Conservation (phyloP, 495 filamentous ascomycete species). For the Bacidia gigantensis region DNA sequence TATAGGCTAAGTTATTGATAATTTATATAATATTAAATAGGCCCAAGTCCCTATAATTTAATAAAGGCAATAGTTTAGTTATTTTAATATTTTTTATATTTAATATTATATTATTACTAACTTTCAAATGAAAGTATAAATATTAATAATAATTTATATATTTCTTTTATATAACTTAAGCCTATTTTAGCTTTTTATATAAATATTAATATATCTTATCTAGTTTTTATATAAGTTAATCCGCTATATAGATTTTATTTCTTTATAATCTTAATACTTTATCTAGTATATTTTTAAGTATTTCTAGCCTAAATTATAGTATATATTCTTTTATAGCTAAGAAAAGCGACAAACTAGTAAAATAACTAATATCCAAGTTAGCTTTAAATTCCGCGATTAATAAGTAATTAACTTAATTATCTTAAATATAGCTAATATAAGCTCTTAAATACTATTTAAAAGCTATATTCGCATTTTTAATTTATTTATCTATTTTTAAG, state of each 20-base stretch:
- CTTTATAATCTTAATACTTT: background rate
- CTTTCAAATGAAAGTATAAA: background rate
- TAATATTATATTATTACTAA: background rate
- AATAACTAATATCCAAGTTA: background rate
- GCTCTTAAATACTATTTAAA: constrained; percentile 7
- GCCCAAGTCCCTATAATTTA: background rate
- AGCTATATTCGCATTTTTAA: background rate
- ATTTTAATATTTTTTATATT: background rate
- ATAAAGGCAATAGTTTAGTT: background rate
- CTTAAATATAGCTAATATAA: constrained; percentile 6
- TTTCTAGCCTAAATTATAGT: background rate
- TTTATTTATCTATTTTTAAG: constrained; percentile 3
- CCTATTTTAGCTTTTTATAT: background rate
- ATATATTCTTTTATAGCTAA: background rate
- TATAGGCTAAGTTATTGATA: background rate
- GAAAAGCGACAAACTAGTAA: background rate
- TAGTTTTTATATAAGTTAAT: background rate
- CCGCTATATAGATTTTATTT: background rate
- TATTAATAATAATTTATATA: background rate
- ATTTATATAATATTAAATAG: background rate
- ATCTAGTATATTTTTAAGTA: background rate
- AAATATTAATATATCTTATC: background rate
- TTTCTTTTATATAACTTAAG: background rate
- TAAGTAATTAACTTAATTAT: constrained; percentile 3
- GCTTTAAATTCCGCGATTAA: background rate